phyloP scores from a whole-genome alignment of 805 yeast genomes.

The Candida hispaniensis region DNA sequence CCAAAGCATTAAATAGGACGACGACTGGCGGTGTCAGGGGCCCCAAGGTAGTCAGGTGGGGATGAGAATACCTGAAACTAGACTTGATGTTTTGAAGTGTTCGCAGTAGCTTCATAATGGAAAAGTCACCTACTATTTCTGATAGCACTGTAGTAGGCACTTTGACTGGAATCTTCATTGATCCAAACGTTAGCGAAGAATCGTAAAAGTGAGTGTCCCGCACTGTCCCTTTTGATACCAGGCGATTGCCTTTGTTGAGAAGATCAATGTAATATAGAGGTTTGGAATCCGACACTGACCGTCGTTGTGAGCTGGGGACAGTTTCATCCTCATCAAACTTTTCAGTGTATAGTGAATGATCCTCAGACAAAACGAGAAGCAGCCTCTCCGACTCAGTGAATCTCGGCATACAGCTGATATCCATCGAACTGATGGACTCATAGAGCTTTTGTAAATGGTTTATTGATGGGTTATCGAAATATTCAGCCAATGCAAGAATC shows the following conservation, averaged over 20 bases:
- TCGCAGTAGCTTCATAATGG: conserved; percentile 25
- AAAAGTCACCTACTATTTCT: conserved; percentile 28
- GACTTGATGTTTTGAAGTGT: conserved; percentile 22
- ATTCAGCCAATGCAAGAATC: conserved; percentile 41
- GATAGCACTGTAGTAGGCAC: conserved; percentile 27
- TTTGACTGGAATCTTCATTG: conserved; percentile 26
- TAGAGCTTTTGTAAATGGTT: conserved; percentile 24
- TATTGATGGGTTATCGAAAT: conserved; percentile 28
- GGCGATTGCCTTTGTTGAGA: conserved; percentile 21
- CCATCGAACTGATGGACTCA: conserved; percentile 25
- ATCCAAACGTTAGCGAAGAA: conserved; percentile 23
- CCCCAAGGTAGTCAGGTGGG: conserved; percentile 45
- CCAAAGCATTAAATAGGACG: conserved; percentile 40
- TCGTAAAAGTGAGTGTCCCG: conserved; percentile 29
- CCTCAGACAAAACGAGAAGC: conserved; percentile 22
- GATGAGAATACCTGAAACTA: conserved; percentile 28
- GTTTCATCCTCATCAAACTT: conserved; percentile 20
- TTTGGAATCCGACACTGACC: conserved; percentile 5
- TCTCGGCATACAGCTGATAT: conserved; percentile 25
- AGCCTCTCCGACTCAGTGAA: conserved; percentile 24
- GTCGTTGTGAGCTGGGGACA: neutral
- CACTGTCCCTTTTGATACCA: conserved; percentile 17
- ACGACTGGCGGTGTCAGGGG: conserved; percentile 44
- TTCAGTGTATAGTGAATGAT: conserved; percentile 23
- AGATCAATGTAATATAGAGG: conserved; percentile 23